Evolutionary conservation across 2,329 filamentous ascomycete species (phyloP), one percentile per base, ranked within the genome.

Genomic region (Ceratocystis harringtonii): DNA sequence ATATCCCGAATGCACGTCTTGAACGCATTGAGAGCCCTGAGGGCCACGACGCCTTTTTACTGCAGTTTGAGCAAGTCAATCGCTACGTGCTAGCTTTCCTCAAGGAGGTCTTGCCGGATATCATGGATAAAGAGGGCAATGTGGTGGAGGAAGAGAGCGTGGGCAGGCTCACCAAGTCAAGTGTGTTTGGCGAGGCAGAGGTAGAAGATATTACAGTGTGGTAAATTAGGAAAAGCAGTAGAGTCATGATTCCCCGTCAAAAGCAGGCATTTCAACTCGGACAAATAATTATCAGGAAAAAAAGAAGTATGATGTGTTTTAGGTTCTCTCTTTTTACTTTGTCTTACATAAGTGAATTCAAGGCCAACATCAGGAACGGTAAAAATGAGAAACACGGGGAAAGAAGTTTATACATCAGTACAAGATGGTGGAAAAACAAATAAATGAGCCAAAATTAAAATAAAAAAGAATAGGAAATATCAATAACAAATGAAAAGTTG

Each of bases 1-100:
- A 88, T 67, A 90, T 97, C 68, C 87, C 86, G 2, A 79, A 92
- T 70, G 86, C 89, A 0, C 82, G 84, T 10, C 77, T 99, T 30
- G 86, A 90, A 75, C 90, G 86, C 60, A 99, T 99, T 67, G 90
- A 97, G 71, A 95, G 89, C 68, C 88, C 90, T 0, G 94, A 99
- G 73, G 94, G 94, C 0, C 94, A 99, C 71, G 94, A 99, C 75
- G 94, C 94, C 0, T 99, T 99, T 75, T 76, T 99, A 71, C 77
- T 99, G 65, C 92, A 99, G 75, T 99, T 99, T 72, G 90, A 96
- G 77, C 92, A 97, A 76, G 94, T 97, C 67, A 99, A 99, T 75
- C 81, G 79, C 41, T 90, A 96, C 73, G 85, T 96, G 62, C 76
- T 96, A 19, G 83, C 83, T 1, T 99, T 99, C 73, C 79, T 99